Percentiles rank a stretch among this genome's conserved stretches.
Conservation (phyloP, 768 basidiomycete species). For the Lyophyllum shimeji region DNA sequence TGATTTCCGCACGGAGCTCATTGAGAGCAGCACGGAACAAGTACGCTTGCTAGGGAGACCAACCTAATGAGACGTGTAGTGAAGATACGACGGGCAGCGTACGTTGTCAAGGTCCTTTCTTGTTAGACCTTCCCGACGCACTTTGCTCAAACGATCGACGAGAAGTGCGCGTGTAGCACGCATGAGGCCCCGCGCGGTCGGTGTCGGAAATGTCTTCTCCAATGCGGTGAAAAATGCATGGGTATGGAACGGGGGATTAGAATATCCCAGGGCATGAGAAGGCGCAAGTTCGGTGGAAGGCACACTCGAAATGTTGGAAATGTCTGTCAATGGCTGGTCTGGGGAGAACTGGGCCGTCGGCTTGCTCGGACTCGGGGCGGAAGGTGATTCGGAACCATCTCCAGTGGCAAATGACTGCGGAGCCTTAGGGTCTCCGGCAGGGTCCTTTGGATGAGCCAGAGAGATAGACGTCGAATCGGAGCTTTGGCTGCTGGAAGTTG, state of each 20-base stretch:
- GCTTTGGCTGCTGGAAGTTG: not conserved
- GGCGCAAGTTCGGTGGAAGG: slow-evolving; percentile 19
- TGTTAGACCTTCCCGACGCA: slow-evolving; percentile 69
- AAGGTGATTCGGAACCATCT: slow-evolving; percentile 3
- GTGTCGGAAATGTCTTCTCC: slow-evolving; percentile 72
- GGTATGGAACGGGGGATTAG: slow-evolving; percentile 80
- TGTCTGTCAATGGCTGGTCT: slow-evolving; percentile 11
- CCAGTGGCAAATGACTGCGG: slow-evolving; percentile 5
- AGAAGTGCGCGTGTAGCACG: slow-evolving; percentile 78
- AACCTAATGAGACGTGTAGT: not conserved
- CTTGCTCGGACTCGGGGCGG: slow-evolving; percentile 7
- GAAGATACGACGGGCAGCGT: slow-evolving; percentile 21
- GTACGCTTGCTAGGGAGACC: slow-evolving; percentile 80
- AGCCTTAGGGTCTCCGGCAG: slow-evolving; percentile 2
- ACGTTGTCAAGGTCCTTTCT: slow-evolving; percentile 84
- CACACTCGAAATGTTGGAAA: slow-evolving; percentile 16
- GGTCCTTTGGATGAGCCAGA: slow-evolving; percentile 12
- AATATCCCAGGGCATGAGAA: slow-evolving; percentile 39
- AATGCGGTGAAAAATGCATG: slow-evolving; percentile 72
- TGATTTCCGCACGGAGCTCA: slow-evolving; percentile 84
- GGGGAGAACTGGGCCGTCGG: slow-evolving; percentile 10
- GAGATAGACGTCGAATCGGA: slow-evolving; percentile 12
- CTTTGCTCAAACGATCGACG: slow-evolving; percentile 71
- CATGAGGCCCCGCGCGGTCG: slow-evolving; percentile 79
- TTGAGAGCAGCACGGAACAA: slow-evolving; percentile 91